Conservation (phyloP, 345 rosid genomes). For the Noccaea bulbosa region DNA sequence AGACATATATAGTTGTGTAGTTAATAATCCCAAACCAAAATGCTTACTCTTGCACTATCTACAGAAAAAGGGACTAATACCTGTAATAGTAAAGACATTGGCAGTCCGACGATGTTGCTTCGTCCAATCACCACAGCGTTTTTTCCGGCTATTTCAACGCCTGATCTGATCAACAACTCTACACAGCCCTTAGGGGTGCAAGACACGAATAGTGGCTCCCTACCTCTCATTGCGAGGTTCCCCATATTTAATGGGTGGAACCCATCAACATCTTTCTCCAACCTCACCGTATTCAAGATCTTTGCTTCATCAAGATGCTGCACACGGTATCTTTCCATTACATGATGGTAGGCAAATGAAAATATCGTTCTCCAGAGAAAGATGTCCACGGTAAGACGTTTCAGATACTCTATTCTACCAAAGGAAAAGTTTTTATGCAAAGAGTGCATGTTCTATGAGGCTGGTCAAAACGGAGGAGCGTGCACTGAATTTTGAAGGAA, state of each 20-base stretch:
- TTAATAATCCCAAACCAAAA: slow-evolving; percentile 16
- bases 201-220: slow-evolving; percentile 82
- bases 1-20: slow-evolving; percentile 20
- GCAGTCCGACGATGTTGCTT: slow-evolving; percentile 93
- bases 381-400: background rate
- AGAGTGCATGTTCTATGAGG: background rate
- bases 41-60: background rate
- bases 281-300: slow-evolving; percentile 63
- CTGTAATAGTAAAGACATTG: slow-evolving; percentile 84
- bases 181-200: slow-evolving; percentile 91
- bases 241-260: slow-evolving; percentile 88
- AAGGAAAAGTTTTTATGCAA: background rate
- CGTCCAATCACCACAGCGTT: slow-evolving; percentile 86
- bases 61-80: slow-evolving; percentile 40
- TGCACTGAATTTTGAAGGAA: no score
- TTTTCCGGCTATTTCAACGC: slow-evolving; percentile 74
- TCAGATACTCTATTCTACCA: slow-evolving; percentile 13
- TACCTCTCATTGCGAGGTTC: slow-evolving; percentile 91
- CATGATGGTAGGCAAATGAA: slow-evolving; percentile 8
- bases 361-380: background rate
- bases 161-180: slow-evolving; percentile 78
- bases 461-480: background rate
- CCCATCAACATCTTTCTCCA: slow-evolving; percentile 94
- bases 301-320: slow-evolving; percentile 90
- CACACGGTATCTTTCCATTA: slow-evolving; percentile 38